These are phyloP conservation scores for Hemerocallis citrina DNA, from an alignment of 106 monocot species.

Conservation along the genomic window DNA sequence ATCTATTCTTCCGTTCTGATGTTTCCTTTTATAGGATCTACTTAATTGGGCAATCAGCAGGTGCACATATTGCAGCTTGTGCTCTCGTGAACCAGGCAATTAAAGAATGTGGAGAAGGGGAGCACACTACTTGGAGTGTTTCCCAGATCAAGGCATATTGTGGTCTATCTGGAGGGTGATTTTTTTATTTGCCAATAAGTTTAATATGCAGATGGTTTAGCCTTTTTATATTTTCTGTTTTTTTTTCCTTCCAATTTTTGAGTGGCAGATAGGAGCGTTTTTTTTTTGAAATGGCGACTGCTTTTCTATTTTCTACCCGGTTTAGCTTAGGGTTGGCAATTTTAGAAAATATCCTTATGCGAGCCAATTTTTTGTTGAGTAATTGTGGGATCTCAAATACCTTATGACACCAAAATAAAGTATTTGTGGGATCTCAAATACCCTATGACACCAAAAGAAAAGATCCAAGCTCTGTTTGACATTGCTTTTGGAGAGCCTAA, in stretches of 20 bases:
- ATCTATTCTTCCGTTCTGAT: background rate
- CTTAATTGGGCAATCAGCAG: slow-evolving; percentile 94
- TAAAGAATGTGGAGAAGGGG: slow-evolving; percentile 77
- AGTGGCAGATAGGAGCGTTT: background rate
- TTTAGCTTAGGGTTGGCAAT: too few relatives aligned
- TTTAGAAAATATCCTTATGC: too few relatives aligned
- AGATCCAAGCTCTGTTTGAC: too few relatives aligned
- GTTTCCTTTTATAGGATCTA: slow-evolving; percentile 50
- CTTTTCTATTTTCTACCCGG: background rate
- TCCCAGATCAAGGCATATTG: slow-evolving; percentile 89
- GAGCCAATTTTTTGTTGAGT: too few relatives aligned
- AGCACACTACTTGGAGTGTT: slow-evolving; percentile 62
- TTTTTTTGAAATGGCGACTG: background rate
- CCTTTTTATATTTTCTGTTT: background rate
- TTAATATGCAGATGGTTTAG: background rate
- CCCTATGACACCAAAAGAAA: too few relatives aligned
- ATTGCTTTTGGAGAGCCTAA: too few relatives aligned
- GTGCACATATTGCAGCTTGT: slow-evolving; percentile 98
- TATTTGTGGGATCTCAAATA: too few relatives aligned
- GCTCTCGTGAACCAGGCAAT: slow-evolving; percentile 74
- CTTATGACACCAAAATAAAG: too few relatives aligned
- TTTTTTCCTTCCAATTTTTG: background rate
- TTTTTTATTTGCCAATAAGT: background rate
- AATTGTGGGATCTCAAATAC: too few relatives aligned
- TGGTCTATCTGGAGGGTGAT: slow-evolving; percentile 95